Evolutionary conservation across 73 alveolate genomes (phyloP), one percentile per base, ranked within the genome.

Genomic region (Symbiodinium natans): DNA sequence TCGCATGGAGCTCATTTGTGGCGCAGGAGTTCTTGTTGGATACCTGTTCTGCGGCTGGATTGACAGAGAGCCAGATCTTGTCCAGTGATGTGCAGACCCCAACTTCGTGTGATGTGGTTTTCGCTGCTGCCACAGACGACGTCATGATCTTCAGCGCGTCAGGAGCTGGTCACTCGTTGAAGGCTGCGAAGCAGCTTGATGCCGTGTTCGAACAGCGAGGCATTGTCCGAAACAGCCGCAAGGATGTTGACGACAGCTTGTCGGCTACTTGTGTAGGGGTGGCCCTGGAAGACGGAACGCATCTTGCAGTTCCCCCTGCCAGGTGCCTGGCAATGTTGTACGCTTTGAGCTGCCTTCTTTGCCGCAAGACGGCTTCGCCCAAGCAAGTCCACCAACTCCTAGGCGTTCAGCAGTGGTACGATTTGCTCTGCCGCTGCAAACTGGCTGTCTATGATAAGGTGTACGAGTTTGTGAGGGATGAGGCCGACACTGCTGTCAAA

Each of bases 361-460:
- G 40, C 19, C 13, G 23, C 40, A 52, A 27, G 25, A 25, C 1
- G 3, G 90, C 90, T 38, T 82, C 90, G 27, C 90, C 90, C 17
- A 82, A 82, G 90, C 90, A 82, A 33, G 90, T 82, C 10, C 90
- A 82, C 9, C 90, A 82, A 41, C 48, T 40, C 36, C 71, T 82
- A 31, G 73, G 90, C 15, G 90, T 82, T 31, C 90, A 82, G 23
- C 90, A 82, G 71, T 82, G 90, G 90, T 82, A 21, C 31, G 90
- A 82, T 23, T 41, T 82, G 63, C 41, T 82, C 41, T 19, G 71
- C 63, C 90, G 90, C 41, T 82, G 90, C 71, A 82, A 82, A 25
- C 40, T 82, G 63, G 48, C 90, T 5, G 90, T 82, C 17, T 31
- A 82, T 41, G 54, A 82, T 43, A 41, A 13, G 13, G 92, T 83